Conservation (phyloP, 352 stramenopile species). For the Phytopythium helicoides region DNA sequence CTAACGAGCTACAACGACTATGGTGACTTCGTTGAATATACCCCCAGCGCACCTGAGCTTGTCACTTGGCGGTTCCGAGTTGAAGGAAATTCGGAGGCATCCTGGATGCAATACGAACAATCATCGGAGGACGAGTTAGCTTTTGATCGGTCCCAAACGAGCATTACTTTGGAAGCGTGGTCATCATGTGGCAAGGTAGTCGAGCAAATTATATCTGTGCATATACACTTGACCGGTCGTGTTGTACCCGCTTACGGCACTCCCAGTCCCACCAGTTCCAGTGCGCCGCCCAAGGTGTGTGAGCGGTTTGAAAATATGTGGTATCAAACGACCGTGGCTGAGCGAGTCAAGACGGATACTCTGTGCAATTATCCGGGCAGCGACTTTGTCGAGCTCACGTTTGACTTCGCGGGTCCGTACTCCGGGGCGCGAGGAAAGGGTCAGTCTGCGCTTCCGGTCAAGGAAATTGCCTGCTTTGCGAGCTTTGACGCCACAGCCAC, state of each 20-base stretch:
- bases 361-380: slow-evolving; percentile 22
- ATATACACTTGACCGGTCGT: slow-evolving; percentile 42
- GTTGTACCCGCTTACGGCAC: neutral
- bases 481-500: neutral
- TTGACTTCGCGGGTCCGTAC: slow-evolving; percentile 1
- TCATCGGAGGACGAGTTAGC: slow-evolving; percentile 24
- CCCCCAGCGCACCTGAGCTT: neutral
- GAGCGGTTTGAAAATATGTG: slow-evolving; percentile 63
- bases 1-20: slow-evolving; percentile 1
- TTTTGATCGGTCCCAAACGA: slow-evolving; percentile 39
- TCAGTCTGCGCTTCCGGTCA: slow-evolving; percentile 1
- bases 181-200: slow-evolving; percentile 49
- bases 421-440: neutral
- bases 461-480: slow-evolving; percentile 2
- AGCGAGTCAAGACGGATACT: slow-evolving; percentile 20
- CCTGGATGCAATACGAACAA: slow-evolving; percentile 15
- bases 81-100: neutral
- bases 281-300: slow-evolving; percentile 21
- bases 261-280: neutral
- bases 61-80: slow-evolving; percentile 4
- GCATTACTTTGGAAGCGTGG: slow-evolving; percentile 58
- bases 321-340: slow-evolving; percentile 48
- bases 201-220: slow-evolving; percentile 44
- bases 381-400: slow-evolving; percentile 24
- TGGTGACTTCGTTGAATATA: neutral